phyloP scores from a whole-genome alignment of 1,284 basidiomycete genomes.

The Chiua sp. region DNA sequence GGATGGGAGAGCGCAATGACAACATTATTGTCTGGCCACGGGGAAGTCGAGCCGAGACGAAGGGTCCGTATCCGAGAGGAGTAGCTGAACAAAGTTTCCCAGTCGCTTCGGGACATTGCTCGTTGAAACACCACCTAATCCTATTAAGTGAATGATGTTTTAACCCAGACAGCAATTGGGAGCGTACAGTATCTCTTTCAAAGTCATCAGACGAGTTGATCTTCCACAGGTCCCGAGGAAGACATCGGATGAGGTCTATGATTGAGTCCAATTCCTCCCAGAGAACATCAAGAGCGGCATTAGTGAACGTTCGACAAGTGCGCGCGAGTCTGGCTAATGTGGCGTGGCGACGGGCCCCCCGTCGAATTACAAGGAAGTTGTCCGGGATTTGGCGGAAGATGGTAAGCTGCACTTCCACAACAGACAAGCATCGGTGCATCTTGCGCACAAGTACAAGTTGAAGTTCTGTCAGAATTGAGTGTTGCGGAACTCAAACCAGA shows the following conservation, averaged over 20 bases:
- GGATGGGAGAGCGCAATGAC: slow-evolving; percentile 32
- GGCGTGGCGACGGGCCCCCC: neutral
- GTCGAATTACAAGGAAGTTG: too few species aligned
- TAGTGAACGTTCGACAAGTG: slow-evolving; percentile 29
- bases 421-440: slow-evolving; percentile 31
- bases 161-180: too few species aligned
- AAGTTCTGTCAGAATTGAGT: neutral
- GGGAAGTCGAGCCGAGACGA: neutral
- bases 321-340: slow-evolving; percentile 32
- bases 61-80: slow-evolving; percentile 25
- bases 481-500: too few species aligned
- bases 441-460: neutral
- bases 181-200: too few species aligned
- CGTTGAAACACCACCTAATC: slow-evolving; percentile 20
- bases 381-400: slow-evolving; percentile 25
- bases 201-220: slow-evolving; percentile 1
- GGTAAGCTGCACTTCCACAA: slow-evolving; percentile 29
- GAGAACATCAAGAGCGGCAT: slow-evolving; percentile 28
- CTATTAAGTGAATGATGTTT: slow-evolving; percentile 4
- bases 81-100: slow-evolving; percentile 33
- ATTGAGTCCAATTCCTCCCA: slow-evolving; percentile 30
- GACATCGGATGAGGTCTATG: slow-evolving; percentile 24
- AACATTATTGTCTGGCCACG: slow-evolving; percentile 22
- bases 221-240: slow-evolving; percentile 34
- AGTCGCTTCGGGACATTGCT: slow-evolving; percentile 34